A percentile compares a stretch with the other conserved stretches of the same genome.
phyloP scores from a whole-genome alignment of 352 stramenopile species.

The Phytophthora quininea region DNA sequence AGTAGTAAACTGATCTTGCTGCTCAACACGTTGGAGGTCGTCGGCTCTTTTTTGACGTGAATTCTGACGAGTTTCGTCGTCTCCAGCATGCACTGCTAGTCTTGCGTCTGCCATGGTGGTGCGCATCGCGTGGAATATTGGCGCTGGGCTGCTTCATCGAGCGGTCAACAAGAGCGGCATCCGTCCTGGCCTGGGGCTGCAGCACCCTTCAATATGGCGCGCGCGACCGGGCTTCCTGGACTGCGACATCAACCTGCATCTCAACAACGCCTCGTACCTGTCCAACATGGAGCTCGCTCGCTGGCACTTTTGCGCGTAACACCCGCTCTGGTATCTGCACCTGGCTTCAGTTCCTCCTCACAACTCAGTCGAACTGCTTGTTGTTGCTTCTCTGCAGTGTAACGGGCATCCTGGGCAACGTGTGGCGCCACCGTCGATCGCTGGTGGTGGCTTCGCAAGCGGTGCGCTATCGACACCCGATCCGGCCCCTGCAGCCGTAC shows the following conservation, averaged over 20 bases:
- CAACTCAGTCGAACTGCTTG: neutral
- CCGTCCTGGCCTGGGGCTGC: slow-evolving; percentile 61
- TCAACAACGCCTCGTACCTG: slow-evolving; percentile 85
- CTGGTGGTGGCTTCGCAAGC: slow-evolving; percentile 68
- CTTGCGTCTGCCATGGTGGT: slow-evolving; percentile 51
- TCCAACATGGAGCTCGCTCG: slow-evolving; percentile 87
- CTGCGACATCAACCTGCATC: slow-evolving; percentile 81
- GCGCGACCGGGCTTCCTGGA: slow-evolving; percentile 73
- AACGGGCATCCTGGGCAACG: slow-evolving; percentile 57
- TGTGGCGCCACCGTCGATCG: slow-evolving; percentile 53
- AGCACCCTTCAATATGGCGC: slow-evolving; percentile 76
- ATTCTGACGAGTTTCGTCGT: neutral
- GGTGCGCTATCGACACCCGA: slow-evolving; percentile 62
- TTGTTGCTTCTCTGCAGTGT: slow-evolving; percentile 24
- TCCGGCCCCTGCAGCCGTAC: slow-evolving; percentile 61
- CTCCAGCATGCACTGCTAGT: slow-evolving; percentile 10
- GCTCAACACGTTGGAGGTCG: neutral
- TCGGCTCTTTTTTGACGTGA: slow-evolving; percentile 12
- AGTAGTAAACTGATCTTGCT: neutral
- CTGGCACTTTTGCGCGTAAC: slow-evolving; percentile 76
- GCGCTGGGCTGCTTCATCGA: slow-evolving; percentile 64
- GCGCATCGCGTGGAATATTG: slow-evolving; percentile 80
- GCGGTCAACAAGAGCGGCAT: slow-evolving; percentile 60
- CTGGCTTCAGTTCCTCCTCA: too few species aligned
- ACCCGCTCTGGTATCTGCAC: too few species aligned